Base-by-base conservation (phyloP, 2,329 filamentous ascomycete species). In the Akanthomyces dipterigenus region DNA sequence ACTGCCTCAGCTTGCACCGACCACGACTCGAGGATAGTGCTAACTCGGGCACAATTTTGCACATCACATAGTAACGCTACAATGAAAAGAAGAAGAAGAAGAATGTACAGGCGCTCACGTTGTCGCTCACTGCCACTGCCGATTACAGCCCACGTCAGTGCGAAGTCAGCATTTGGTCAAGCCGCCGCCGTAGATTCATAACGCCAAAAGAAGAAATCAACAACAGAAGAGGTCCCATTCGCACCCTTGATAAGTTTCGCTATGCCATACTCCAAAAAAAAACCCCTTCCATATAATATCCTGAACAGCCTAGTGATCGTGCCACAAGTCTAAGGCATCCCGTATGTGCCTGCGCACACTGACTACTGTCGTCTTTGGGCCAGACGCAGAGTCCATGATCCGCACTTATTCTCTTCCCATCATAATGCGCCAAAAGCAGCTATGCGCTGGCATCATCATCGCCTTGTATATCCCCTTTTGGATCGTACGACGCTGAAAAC, bases 401-500 rank as follows among this genome's bases (percentile, higher is more conserved):
- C 28, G 7, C 1, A 5, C 5, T 16, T 38, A 28, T 14, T 24
- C 22, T 58, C 45, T 34, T 45, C 18, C 8, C 5, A 28, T 26
- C n/a, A 31, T 48, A 26, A 20, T 2, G 4, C 18, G 9, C 2
- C 6, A 5, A 20, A 18, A 18, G 7, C 22, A 16, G 11, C 14
- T 57, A 40, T 48, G 5, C 18, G 3, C n/a, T 9, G 18, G n/a
- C 77, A 1, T 78, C 77, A 2, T 76, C 75, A 63, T 81, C 80
- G 53, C 78, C 74, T 43, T 80, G 75, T 3, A 88, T 73, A 67
- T 90, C 84, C n/a, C 76, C 71, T 7, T 73, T 80, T 0, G 82
- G 81, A 63, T 85, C 79, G 66, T 88, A 88, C 55, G 78, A 82
- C 1, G 85, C 77, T 1, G 88, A 87, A 72, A 97, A 98, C 57